Base-by-base conservation (phyloP, 2,329 filamentous ascomycete species). In the Ramularia endophylla region DNA sequence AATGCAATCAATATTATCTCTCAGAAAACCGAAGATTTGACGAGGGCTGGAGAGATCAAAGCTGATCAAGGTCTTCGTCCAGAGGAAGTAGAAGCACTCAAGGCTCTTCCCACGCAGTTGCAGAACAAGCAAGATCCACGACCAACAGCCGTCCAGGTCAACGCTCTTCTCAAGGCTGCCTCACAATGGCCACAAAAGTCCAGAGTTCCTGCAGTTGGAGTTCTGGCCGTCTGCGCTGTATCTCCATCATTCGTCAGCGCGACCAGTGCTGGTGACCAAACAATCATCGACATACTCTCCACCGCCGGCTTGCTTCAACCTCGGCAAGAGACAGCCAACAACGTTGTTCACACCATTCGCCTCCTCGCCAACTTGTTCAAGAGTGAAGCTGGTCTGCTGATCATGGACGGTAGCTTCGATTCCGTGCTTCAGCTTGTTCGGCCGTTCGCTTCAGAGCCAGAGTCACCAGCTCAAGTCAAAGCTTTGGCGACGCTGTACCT, bases 341-440 rank as follows among this genome's bases (percentile, higher is more conserved):
- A 87, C 51, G 77, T 80, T 8, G 95, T 97, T 83, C 85, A 98
- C 72, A 81, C 83, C 0, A 72, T 87, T 9, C 84, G 92, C 3
- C 78, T 83, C 11, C 73, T 97, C 36, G 82, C 80, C 20, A 98
- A 98, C 54, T 70, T 95, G 6, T 95, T 95, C 58, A 75, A 78
- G 46, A 86, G 85, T 0, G 68, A 78, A 0, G 73, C 82, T 42
- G 92, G 92, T 12, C 78, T 85, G 3, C 52, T 64, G 5, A 54
- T 68, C 27, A 78, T 80, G 5, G 73, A 77, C 9, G 68, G 67
- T 15, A 69, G 71, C 31, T 78, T 81, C 15, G 75, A 81, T 29
- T 70, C 74, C 28, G 75, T 84, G 4, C 68, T 86, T 4, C 64
- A 69, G 2, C 75, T 83, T 19, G 67, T 94, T 7, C 75, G 81